Evolutionary conservation across 2,329 filamentous ascomycete species (phyloP).

Genomic region (Phoma sp.): DNA sequence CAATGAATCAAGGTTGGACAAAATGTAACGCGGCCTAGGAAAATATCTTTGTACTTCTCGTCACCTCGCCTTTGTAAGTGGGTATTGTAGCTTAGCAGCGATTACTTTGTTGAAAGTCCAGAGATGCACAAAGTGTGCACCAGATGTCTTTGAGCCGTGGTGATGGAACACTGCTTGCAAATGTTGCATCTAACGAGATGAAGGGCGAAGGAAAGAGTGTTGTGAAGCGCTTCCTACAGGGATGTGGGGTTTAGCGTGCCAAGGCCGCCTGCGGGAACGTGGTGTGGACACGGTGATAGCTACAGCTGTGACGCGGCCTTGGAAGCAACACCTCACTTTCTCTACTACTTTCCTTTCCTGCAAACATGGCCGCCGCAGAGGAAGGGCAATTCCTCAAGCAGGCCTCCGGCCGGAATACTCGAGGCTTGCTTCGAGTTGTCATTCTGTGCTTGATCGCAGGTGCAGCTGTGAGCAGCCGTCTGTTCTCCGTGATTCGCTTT

Average conservation of each 20-base stretch:
- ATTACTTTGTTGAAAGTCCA: no score
- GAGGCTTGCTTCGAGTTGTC: conserved; percentile 83
- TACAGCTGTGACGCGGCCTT: conserved; percentile 46
- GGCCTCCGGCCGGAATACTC: conserved; percentile 78
- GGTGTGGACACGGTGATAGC: conserved; percentile 35
- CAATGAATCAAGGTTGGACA: no score
- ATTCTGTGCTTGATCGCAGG: conserved; percentile 92
- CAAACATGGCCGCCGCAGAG: conserved; percentile 49
- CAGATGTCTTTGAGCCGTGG: no score
- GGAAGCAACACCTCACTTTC: conserved; percentile 36
- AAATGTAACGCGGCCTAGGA: no score
- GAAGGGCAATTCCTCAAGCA: conserved; percentile 70
- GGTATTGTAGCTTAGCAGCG: no score
- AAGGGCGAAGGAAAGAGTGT: background rate
- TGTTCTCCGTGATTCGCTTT: conserved; percentile 98
- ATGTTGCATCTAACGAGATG: background rate
- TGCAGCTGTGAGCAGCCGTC: conserved; percentile 87
- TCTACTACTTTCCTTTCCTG: conserved; percentile 24
- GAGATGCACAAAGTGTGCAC: no score
- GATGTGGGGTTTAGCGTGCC: conserved; percentile 21
- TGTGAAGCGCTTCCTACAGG: conserved; percentile 2
- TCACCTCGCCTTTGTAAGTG: no score
- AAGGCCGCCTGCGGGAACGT: conserved; percentile 15
- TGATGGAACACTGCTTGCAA: no score
- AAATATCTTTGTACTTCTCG: no score